These are phyloP conservation scores for Bonia amplexicaulis DNA, from an alignment of 176 grass and related monocot species.

Conservation along the genomic window DNA sequence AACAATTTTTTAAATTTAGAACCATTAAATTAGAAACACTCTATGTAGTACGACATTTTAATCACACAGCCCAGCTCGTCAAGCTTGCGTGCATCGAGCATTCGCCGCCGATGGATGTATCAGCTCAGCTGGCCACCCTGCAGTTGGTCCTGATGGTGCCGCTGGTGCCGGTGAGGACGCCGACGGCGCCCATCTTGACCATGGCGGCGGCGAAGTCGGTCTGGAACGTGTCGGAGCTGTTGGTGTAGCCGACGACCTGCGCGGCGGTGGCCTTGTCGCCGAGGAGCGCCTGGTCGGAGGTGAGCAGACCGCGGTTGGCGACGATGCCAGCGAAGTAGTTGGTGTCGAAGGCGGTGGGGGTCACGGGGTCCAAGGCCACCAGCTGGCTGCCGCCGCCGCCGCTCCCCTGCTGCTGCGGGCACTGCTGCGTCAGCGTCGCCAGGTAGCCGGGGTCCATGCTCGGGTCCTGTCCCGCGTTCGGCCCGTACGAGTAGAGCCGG, in stretches of 20 bases:
- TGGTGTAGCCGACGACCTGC: constrained; percentile 55
- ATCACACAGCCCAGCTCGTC: background rate
- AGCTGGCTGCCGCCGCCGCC: background rate
- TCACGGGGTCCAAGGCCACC: constrained; percentile 68
- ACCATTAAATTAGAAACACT: too few species aligned
- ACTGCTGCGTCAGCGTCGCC: constrained; percentile 43
- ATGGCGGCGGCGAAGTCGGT: constrained; percentile 63
- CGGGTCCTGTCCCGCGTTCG: constrained; percentile 47
- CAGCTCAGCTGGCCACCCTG: constrained; percentile 28
- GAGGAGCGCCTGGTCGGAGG: constrained; percentile 67
- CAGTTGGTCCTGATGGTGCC: constrained; percentile 67
- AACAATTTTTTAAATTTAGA: too few species aligned
- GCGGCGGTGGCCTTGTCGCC: constrained; percentile 32
- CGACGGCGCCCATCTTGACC: constrained; percentile 71
- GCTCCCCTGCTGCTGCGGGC: constrained; percentile 34
- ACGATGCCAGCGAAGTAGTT: constrained; percentile 63
- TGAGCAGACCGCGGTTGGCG: constrained; percentile 65
- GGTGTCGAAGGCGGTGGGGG: constrained; percentile 62
- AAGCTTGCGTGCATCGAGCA: background rate
- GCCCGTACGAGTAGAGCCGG: constrained; percentile 54
- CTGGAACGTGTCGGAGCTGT: constrained; percentile 40
- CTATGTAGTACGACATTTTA: background rate
- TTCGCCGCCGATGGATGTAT: background rate
- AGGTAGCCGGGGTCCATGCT: constrained; percentile 58
- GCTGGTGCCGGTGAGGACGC: constrained; percentile 47